phyloP scores from a whole-genome alignment of 768 basidiomycete species.

The Pleurotus giganteus region DNA sequence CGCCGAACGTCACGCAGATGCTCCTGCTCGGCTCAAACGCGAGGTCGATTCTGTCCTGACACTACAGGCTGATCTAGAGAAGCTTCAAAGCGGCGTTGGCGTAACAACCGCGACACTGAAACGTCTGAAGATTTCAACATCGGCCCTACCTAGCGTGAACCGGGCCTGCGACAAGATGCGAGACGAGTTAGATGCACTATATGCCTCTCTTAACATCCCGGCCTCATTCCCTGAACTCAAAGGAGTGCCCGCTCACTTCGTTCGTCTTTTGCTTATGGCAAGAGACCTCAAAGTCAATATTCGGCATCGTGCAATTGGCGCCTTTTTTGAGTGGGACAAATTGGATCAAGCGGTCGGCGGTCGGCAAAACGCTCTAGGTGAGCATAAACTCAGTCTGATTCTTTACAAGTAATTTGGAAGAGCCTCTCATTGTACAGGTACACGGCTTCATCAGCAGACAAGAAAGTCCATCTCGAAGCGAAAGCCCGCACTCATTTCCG shows the following conservation, averaged over 20 bases:
- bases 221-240: slow-evolving; percentile 30
- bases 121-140: slow-evolving; percentile 5
- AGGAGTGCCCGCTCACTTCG: slow-evolving; percentile 26
- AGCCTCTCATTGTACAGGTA: slow-evolving; percentile 17
- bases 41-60: slow-evolving; percentile 28
- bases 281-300: slow-evolving; percentile 39
- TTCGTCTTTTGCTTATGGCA: slow-evolving; percentile 28
- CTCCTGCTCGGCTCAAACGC: slow-evolving; percentile 26
- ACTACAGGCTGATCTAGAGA: slow-evolving; percentile 25
- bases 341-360: slow-evolving; percentile 31
- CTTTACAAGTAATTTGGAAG: not conserved
- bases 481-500: slow-evolving; percentile 24
- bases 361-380: slow-evolving; percentile 29
- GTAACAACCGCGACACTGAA: slow-evolving; percentile 17
- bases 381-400: slow-evolving; percentile 3
- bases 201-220: slow-evolving; percentile 31
- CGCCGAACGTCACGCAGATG: slow-evolving; percentile 21
- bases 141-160: slow-evolving; percentile 18
- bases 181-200: slow-evolving; percentile 27
- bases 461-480: slow-evolving; percentile 28
- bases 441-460: slow-evolving; percentile 31
- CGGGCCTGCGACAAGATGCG: slow-evolving; percentile 18
- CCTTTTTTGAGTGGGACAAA: slow-evolving; percentile 37
- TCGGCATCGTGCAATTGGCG: slow-evolving; percentile 27
- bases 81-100: slow-evolving; percentile 15